Evolutionary conservation across 805 yeast species (phyloP), one percentile per base, ranked within the genome.

Genomic region (Candida ponderosae): DNA sequence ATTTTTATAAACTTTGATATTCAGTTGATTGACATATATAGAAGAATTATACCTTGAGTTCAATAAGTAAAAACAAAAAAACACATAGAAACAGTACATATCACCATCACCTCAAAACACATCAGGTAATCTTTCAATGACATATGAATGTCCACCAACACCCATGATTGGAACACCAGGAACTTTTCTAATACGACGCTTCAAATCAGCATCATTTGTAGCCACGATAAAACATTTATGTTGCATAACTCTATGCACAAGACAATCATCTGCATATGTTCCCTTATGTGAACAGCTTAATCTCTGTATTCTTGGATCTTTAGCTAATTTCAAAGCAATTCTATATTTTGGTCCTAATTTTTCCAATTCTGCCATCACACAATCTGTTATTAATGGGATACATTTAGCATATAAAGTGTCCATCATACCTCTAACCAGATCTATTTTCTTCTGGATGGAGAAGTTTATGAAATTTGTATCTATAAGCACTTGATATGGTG

Each of bases 91-190:
- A n/a, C n/a, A n/a, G n/a, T n/a, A n/a, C n/a, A n/a, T n/a, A n/a
- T n/a, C n/a, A n/a, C n/a, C n/a, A n/a, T n/a, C n/a, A 23, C 11
- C 32, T 46, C 56, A 83, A 54, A 83, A 83, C n/a, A 84, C 96
- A 59, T 89, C 96, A 2, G 98, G 98, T 40, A 93, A 72, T 58
- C 96, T 76, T 61, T 93, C 98, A 47, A 93, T 81, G 28, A 85
- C 96, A 57, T 90, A 93, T 1, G 88, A 68, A 58, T 87, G 95
- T 3, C 83, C 83, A 27, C 97, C 98, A 6, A 93, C 98, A 62
- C 96, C 86, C 94, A 93, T 78, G 27, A 93, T 68, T 11, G 98
- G 98, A 43, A 93, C 84, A 52, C 98, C 98, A 1, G 98, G 98
- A 20, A 93, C 87, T 60, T 93, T 93, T 65, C 98, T 76, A 24